phyloP scores from a whole-genome alignment of 2,329 filamentous ascomycete species.

The Trichophyton verrucosum region DNA sequence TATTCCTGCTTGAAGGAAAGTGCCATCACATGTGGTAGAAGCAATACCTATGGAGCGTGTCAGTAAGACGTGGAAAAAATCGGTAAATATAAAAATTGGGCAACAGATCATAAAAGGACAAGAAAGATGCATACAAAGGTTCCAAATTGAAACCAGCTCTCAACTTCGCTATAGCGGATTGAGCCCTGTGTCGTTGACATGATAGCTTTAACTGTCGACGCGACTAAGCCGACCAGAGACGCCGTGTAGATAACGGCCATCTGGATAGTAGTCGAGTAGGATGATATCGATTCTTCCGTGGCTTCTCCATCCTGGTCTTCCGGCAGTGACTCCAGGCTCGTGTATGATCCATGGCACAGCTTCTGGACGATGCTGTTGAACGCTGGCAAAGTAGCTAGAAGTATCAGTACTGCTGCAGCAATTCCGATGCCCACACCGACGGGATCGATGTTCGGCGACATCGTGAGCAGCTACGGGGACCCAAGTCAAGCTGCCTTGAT shows the following conservation, averaged over 20 bases:
- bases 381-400: neutral
- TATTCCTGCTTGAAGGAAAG: neutral
- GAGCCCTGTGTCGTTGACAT: neutral
- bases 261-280: conserved; percentile 1
- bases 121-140: neutral
- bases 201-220: neutral
- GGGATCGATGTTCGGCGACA: neutral
- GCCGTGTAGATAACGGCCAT: neutral
- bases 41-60: neutral
- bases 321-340: neutral
- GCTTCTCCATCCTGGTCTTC: conserved; percentile 5
- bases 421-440: neutral
- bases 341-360: neutral
- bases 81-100: neutral
- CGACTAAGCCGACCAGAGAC: neutral
- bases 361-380: neutral
- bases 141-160: conserved; percentile 1
- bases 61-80: neutral
- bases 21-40: neutral
- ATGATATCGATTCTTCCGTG: neutral
- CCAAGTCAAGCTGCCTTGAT: neutral
- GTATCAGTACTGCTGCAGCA: neutral
- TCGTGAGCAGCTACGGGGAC: neutral
- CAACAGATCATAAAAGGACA: neutral
- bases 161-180: neutral